Conservation (phyloP, 371 early-diverging fungal species). For the Rhizopus arrhizus region DNA sequence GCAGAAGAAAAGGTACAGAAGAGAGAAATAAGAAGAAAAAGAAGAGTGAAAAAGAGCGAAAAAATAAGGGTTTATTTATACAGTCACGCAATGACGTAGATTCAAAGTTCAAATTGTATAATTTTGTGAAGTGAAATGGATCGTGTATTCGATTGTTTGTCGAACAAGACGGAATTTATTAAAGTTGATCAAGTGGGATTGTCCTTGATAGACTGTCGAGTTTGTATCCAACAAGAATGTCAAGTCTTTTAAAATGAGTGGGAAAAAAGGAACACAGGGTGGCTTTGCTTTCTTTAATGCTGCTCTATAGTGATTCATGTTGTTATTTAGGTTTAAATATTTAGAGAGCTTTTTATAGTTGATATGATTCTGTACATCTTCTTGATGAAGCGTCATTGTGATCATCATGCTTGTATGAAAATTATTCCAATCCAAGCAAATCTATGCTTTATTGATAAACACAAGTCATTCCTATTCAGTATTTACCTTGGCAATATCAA, state of each 20-base stretch:
- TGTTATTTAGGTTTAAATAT: slow-evolving; percentile 40
- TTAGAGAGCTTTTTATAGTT: slow-evolving; percentile 25
- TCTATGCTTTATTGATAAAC: slow-evolving; percentile 16
- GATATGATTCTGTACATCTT: slow-evolving; percentile 10
- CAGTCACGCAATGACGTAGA: slow-evolving; percentile 21
- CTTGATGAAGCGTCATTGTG: slow-evolving; percentile 36
- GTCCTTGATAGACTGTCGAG: slow-evolving; percentile 13
- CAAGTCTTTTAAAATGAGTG: slow-evolving; percentile 47
- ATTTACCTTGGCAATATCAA: slow-evolving; percentile 47
- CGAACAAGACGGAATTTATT: slow-evolving; percentile 38
- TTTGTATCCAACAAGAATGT: slow-evolving; percentile 50
- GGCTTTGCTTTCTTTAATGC: slow-evolving; percentile 35
- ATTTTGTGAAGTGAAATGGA: slow-evolving; percentile 29
- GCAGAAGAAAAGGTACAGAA: neutral
- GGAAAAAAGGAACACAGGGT: slow-evolving; percentile 51
- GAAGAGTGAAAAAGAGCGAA: neutral
- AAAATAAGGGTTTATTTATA: neutral
- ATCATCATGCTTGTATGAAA: slow-evolving; percentile 51
- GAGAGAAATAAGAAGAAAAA: neutral
- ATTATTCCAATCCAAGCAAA: slow-evolving; percentile 47
- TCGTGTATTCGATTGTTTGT: slow-evolving; percentile 26
- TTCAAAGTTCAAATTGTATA: slow-evolving; percentile 43
- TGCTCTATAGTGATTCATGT: slow-evolving; percentile 47
- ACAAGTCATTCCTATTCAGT: neutral
- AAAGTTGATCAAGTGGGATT: slow-evolving; percentile 36